phyloP scores from a whole-genome alignment of 768 basidiomycete genomes.

The Suillus paluster region DNA sequence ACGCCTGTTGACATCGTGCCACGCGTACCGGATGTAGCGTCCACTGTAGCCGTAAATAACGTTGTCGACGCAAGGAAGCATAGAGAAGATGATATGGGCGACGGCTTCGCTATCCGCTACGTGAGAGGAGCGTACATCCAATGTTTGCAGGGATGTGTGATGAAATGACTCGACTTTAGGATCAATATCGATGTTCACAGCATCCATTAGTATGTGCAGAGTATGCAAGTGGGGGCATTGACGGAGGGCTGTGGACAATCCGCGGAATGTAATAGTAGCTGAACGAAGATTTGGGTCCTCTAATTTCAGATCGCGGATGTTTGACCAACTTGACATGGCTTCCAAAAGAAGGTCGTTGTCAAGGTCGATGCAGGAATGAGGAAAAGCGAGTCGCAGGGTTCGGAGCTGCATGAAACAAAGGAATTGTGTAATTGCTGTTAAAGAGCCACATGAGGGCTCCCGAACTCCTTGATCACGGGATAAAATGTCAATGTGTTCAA shows the following conservation, averaged over 20 bases:
- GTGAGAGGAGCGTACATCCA: slow-evolving; percentile 1
- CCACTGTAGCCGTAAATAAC: neutral
- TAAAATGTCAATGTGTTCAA: slow-evolving; percentile 1
- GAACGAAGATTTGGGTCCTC: neutral
- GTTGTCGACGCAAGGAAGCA: neutral
- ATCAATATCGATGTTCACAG: neutral
- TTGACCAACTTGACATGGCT: neutral
- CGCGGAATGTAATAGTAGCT: neutral
- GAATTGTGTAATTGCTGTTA: neutral
- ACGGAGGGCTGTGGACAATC: neutral
- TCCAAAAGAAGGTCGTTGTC: neutral
- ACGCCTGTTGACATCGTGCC: neutral
- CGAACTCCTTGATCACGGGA: neutral
- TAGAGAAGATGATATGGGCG: neutral
- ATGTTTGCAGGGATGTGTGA: neutral
- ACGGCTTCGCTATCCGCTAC: neutral
- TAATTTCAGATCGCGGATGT: neutral
- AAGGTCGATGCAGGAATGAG: neutral
- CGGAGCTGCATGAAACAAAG: neutral
- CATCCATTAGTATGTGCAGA: neutral
- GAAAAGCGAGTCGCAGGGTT: neutral
- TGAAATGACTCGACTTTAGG: neutral
- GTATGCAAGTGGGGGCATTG: slow-evolving; percentile 1
- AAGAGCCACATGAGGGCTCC: neutral
- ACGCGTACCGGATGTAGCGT: neutral